phyloP scores from a whole-genome alignment of 2,329 filamentous ascomycete genomes.

The Fusarium tanahbumbuense region DNA sequence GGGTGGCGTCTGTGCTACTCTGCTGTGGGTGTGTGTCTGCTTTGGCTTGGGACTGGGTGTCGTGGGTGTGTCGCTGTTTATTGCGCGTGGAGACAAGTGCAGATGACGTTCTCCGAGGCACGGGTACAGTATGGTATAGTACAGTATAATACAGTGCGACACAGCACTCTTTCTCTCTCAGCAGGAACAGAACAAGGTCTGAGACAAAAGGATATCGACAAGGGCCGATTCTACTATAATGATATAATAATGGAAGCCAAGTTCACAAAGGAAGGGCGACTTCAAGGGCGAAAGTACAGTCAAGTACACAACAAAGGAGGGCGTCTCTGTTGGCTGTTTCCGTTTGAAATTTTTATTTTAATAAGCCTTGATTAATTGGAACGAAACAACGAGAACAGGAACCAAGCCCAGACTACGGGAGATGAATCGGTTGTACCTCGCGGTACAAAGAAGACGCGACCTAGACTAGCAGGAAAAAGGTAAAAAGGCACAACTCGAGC shows the following conservation, averaged over 20 bases:
- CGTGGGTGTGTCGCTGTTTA: conserved; percentile 25
- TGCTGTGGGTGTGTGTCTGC: conserved; percentile 39
- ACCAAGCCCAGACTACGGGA: conserved; percentile 3
- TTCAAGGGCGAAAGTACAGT: conserved; percentile 14
- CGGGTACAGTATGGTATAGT: conserved; percentile 23
- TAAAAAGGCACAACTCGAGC: conserved; percentile 23
- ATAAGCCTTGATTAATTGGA: conserved; percentile 34
- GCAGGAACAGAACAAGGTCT: conserved; percentile 28
- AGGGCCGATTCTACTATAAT: conserved; percentile 16
- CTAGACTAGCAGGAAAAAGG: conserved; percentile 1
- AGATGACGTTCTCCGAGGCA: conserved; percentile 46
- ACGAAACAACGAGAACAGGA: conserved; percentile 32
- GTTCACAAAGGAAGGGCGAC: conserved; percentile 15
- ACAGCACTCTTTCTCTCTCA: not conserved
- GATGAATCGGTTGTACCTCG: conserved; percentile 20
- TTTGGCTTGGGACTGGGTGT: conserved; percentile 7
- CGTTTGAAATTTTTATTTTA: conserved; percentile 21
- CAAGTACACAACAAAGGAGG: not conserved
- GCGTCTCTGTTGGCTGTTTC: conserved; percentile 3
- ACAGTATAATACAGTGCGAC: not conserved
- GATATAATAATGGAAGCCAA: conserved; percentile 8
- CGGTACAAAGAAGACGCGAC: conserved; percentile 9
- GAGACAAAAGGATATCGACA: conserved; percentile 31
- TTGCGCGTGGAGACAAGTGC: conserved; percentile 36
- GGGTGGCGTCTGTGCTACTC: conserved; percentile 40